phyloP scores from a whole-genome alignment of 2,329 filamentous ascomycete species.

The Talaromyces sp. region DNA sequence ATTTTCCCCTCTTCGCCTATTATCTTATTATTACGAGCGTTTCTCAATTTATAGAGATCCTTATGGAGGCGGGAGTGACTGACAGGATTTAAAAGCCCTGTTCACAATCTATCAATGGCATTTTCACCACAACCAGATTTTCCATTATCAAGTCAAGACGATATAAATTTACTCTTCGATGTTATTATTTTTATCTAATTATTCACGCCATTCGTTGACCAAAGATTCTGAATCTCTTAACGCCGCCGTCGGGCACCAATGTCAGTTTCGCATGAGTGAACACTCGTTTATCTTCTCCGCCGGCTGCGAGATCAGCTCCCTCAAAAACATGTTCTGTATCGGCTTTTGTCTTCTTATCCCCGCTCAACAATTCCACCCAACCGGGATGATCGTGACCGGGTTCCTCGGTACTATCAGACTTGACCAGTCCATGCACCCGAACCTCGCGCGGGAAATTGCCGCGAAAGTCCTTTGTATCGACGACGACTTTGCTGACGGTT shows the following conservation, averaged over 20 bases:
- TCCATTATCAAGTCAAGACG: neutral
- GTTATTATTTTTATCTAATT: neutral
- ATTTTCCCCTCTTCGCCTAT: neutral
- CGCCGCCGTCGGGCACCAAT: slow-evolving; percentile 88
- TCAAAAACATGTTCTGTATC: slow-evolving; percentile 40
- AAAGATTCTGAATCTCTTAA: slow-evolving; percentile 78
- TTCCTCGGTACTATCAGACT: slow-evolving; percentile 18
- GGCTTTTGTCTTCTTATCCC: slow-evolving; percentile 33
- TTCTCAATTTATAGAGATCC: neutral
- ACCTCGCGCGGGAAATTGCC: slow-evolving; percentile 40
- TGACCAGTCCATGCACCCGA: slow-evolving; percentile 32
- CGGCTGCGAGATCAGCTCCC: slow-evolving; percentile 46
- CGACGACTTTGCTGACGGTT: slow-evolving; percentile 32
- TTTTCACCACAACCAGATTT: neutral
- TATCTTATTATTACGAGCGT: neutral
- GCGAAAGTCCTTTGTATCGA: slow-evolving; percentile 43
- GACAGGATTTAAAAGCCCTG: neutral
- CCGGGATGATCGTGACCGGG: slow-evolving; percentile 29
- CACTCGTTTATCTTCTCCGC: slow-evolving; percentile 60
- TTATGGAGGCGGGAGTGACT: neutral
- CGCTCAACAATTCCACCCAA: slow-evolving; percentile 33
- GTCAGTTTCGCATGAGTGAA: slow-evolving; percentile 85
- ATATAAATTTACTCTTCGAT: neutral
- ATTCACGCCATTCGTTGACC: slow-evolving; percentile 47
- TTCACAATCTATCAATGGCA: neutral